These are phyloP conservation scores for Marchantia paleacea DNA, from an alignment of 225 moss, liverwort and hornwort species.

Conservation along the genomic window DNA sequence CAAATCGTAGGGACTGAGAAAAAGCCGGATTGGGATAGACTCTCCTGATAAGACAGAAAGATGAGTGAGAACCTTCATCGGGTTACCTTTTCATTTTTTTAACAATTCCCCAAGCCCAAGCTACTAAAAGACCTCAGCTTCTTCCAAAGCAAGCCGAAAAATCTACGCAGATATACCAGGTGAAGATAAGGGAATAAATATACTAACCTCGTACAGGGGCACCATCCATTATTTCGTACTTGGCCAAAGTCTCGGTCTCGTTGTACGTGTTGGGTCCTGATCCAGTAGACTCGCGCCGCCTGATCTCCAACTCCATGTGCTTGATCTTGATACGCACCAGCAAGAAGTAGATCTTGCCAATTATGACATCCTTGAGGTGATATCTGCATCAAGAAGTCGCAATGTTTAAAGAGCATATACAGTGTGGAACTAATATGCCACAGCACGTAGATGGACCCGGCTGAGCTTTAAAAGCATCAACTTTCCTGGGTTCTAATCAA, in stretches of 20 bases:
- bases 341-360: constrained; percentile 97
- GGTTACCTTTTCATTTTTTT: background rate
- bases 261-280: constrained; percentile 98
- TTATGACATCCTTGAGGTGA: constrained; percentile 95
- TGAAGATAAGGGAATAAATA: background rate
- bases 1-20: constrained; percentile 97
- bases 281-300: constrained; percentile 95
- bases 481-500: background rate
- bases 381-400: constrained; percentile 46
- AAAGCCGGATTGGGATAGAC: constrained; percentile 97
- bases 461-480: background rate
- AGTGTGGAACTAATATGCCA: background rate
- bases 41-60: constrained; percentile 58
- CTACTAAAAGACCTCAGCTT: background rate
- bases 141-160: background rate
- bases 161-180: background rate
- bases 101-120: background rate
- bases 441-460: too few relatives aligned
- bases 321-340: constrained; percentile 99
- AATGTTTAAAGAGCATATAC: background rate
- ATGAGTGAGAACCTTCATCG: background rate
- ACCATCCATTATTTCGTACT: constrained; percentile 99
- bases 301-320: constrained; percentile 99
- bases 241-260: constrained; percentile 97
- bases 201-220: constrained; percentile 94